These are phyloP conservation scores for Rhododendron mucronatum DNA, from an alignment of 148 eudicot genomes.

Conservation along the genomic window DNA sequence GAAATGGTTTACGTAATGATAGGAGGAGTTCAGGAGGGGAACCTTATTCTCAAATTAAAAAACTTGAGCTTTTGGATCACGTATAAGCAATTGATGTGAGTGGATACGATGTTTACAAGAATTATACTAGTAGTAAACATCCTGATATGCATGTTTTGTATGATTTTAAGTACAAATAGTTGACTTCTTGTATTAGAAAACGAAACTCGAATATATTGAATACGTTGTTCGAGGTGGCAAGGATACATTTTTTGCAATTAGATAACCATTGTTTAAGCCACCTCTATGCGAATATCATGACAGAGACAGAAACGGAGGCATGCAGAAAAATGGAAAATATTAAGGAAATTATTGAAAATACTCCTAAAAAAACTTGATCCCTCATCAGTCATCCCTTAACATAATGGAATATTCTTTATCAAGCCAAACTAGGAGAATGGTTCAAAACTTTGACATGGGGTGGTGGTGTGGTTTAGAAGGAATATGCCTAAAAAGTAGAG, in stretches of 20 bases:
- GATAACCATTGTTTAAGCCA: background rate
- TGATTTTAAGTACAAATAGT: background rate
- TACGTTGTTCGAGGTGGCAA: background rate
- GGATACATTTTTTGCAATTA: background rate
- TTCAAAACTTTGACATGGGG: background rate
- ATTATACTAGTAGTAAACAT: background rate
- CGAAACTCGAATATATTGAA: background rate
- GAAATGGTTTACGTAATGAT: background rate
- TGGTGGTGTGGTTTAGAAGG: background rate
- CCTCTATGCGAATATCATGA: background rate
- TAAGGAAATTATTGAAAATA: background rate
- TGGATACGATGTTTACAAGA: background rate
- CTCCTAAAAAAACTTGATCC: background rate
- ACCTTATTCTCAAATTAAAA: background rate
- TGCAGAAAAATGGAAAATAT: background rate
- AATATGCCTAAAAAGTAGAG: background rate
- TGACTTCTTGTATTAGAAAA: background rate
- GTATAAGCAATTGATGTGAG: background rate
- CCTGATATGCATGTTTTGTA: background rate
- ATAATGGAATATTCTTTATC: background rate
- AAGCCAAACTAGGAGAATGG: background rate
- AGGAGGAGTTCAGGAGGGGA: background rate
- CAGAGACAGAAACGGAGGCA: background rate
- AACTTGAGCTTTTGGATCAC: background rate
- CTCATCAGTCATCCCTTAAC: background rate